phyloP scores from a whole-genome alignment of 129 eudicot genomes.

The Centrapalus pauciflorus region DNA sequence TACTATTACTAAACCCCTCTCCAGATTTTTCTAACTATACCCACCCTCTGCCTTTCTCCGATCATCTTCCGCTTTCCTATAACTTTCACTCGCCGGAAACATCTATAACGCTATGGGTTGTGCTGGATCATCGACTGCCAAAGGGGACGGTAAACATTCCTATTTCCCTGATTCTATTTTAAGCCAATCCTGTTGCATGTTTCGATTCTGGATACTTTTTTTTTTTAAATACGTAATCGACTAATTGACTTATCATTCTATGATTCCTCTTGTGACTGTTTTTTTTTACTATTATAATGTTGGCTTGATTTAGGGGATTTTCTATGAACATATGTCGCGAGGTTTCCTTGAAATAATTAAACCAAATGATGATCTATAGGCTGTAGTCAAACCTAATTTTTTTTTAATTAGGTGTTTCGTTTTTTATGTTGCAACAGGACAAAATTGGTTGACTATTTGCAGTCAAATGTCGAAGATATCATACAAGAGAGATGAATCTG shows the following conservation, averaged over 20 bases:
- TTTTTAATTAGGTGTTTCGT: neutral
- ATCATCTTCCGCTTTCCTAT: too few relatives aligned
- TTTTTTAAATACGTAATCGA: neutral
- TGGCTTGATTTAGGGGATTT: neutral
- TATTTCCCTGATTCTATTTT: neutral
- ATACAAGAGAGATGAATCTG: neutral
- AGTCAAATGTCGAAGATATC: neutral
- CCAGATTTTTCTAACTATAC: too few relatives aligned
- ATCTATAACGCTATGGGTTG: conserved; percentile 20
- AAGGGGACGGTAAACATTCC: conserved; percentile 24
- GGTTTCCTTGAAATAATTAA: neutral
- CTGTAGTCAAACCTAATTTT: neutral
- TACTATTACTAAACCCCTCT: too few relatives aligned
- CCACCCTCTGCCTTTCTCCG: too few relatives aligned
- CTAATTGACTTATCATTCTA: neutral
- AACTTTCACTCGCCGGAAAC: conserved; percentile 8
- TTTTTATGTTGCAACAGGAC: neutral
- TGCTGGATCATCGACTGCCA: conserved; percentile 29
- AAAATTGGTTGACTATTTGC: neutral
- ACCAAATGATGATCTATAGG: neutral
- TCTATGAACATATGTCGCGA: too few relatives aligned
- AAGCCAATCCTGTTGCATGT: neutral
- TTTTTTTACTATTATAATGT: neutral
- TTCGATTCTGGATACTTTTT: neutral
- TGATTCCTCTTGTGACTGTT: conserved; percentile 1